Evolutionary conservation across 352 stramenopile species (phyloP).

Genomic region (Globisporangium cederbergense): DNA sequence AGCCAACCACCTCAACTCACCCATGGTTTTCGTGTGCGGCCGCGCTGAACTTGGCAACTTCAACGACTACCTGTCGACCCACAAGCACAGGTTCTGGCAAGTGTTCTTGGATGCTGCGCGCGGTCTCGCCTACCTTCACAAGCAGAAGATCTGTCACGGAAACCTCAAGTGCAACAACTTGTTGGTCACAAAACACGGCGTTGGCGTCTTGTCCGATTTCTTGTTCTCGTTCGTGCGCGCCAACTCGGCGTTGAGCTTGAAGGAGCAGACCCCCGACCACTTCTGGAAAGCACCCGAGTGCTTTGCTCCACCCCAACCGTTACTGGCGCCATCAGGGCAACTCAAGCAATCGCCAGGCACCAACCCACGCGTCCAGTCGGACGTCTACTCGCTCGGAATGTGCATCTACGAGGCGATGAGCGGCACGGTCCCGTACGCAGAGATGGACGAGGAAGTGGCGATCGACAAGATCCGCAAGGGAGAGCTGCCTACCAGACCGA

Average conservation of each 20-base stretch:
- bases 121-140: slow-evolving; percentile 28
- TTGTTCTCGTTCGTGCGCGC: slow-evolving; percentile 24
- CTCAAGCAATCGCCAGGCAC: slow-evolving; percentile 1
- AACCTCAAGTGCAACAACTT: slow-evolving; percentile 39
- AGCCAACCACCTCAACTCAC: slow-evolving; percentile 18
- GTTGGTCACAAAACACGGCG: slow-evolving; percentile 21
- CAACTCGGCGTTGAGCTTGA: slow-evolving; percentile 24
- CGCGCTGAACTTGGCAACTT: slow-evolving; percentile 27
- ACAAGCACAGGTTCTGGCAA: slow-evolving; percentile 23
- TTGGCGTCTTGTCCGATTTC: slow-evolving; percentile 33
- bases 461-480: slow-evolving; percentile 3
- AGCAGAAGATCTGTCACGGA: slow-evolving; percentile 20
- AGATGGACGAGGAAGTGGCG: slow-evolving; percentile 12
- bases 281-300: slow-evolving; percentile 25
- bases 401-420: slow-evolving; percentile 26
- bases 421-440: slow-evolving; percentile 13
- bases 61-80: slow-evolving; percentile 19
- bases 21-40: slow-evolving; percentile 20
- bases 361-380: slow-evolving; percentile 21
- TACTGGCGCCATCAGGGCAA: background rate
- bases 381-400: slow-evolving; percentile 30
- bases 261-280: slow-evolving; percentile 16
- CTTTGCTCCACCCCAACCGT: slow-evolving; percentile 2
- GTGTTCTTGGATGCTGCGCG: slow-evolving; percentile 33
- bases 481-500: background rate